Base-by-base conservation (phyloP, 1,284 basidiomycete species). In the Cronartium ribicola region DNA sequence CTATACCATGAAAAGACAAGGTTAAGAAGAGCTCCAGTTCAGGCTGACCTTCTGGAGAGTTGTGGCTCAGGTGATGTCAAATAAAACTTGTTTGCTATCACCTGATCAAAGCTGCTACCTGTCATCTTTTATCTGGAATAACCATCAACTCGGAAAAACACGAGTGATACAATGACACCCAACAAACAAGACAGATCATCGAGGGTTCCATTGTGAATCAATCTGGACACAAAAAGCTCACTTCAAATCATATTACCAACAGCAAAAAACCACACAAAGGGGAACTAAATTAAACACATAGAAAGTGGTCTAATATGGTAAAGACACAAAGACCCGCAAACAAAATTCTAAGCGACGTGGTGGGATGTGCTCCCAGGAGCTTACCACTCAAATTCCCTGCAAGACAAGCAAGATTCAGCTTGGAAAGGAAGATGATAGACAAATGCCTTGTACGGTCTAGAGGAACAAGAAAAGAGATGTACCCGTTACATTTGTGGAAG, bases 401-500 rank as follows among this genome's bases (percentile, higher is more conserved):
- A 62, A 62, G 29, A 11, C 39, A 17, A 55, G n/a, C n/a, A 7
- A 29, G n/a, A 20, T 2, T 55, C 2, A 55, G 13, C 29, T 2
- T 55, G 14, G 51, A 11, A n/a, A n/a, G n/a, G n/a, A 4, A 29
- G 2, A 29, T 29, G 29, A 29, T 29, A 29, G 29, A 29, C 29
- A 29, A 29, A 1, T 29, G 29, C 29, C 2, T 29, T 55, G 29
- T 6, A n/a, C 29, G 29, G 29, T 39, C 5, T 22, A 46, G 46
- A 7, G 5, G 10, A 60, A 29, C 40, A 43, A 44, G 20, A 44
- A 61, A 17, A 51, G 20, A 36, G 36, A 79, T 79, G 14, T 40
- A 81, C 79, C 81, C 82, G 57, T 82, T 94, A 83, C 95, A 98
- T 82, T 97, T 96, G 75, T 91, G 88, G 81, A 99, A 99, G 39